Evolutionary conservation across 805 yeast genomes (phyloP).

Genomic region (Suhomyces sp.): DNA sequence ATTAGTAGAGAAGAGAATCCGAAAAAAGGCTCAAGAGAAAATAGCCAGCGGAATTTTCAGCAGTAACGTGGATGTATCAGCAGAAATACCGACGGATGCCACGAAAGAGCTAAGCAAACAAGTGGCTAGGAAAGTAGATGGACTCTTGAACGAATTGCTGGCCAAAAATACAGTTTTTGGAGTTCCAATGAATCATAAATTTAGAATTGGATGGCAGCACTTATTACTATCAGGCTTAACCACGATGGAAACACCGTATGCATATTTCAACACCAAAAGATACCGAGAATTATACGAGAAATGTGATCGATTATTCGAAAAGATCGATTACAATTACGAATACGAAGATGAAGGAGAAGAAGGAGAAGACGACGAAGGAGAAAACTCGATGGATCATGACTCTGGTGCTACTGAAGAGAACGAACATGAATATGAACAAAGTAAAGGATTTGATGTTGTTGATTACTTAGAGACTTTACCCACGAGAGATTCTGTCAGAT

Average conservation of each 20-base stretch:
- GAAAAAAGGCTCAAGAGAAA: background rate
- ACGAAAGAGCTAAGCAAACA: conserved; percentile 8
- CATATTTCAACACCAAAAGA: conserved; percentile 6
- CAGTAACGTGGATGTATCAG: conserved; percentile 4
- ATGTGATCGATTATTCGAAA: conserved; percentile 27
- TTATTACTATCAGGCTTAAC: conserved; percentile 23
- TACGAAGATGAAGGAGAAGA: conserved; percentile 19
- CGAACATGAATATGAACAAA: conserved; percentile 10
- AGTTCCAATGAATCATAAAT: too few relatives aligned
- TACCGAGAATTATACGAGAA: conserved; percentile 18
- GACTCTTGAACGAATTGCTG: conserved; percentile 8
- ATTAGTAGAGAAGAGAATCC: conserved; percentile 17
- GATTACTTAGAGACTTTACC: conserved; percentile 4
- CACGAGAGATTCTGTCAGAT: background rate
- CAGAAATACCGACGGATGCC: conserved; percentile 4
- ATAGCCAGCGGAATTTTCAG: too few relatives aligned
- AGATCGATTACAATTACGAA: conserved; percentile 27
- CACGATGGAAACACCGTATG: conserved; percentile 13
- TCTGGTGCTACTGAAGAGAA: conserved; percentile 6
- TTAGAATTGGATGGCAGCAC: conserved; percentile 27
- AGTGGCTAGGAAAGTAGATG: conserved; percentile 12
- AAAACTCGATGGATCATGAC: conserved; percentile 4
- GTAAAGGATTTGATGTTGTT: conserved; percentile 6
- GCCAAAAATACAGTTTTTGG: background rate
- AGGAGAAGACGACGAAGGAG: conserved; percentile 6